Evolutionary conservation across 257 asterid genomes (phyloP).

Genomic region (Przewalskia tangutica): DNA sequence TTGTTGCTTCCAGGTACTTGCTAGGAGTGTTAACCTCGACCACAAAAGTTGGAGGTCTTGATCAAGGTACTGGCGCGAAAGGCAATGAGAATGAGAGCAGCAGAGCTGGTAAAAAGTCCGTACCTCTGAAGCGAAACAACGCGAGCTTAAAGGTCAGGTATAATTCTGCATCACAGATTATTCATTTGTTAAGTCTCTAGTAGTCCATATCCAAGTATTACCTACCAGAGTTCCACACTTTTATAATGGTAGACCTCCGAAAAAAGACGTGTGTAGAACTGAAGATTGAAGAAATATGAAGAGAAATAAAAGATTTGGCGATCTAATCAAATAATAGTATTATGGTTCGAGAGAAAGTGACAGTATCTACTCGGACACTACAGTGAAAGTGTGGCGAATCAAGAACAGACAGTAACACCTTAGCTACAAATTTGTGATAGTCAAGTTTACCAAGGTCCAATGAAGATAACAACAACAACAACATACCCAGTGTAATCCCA

Average conservation of each 20-base stretch:
- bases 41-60: constrained; percentile 29
- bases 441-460: background rate
- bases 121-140: constrained; percentile 30
- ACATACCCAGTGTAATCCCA: too few species aligned
- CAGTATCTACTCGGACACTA: too few species aligned
- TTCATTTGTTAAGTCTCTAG: background rate
- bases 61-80: constrained; percentile 12
- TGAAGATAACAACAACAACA: background rate
- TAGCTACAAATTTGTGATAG: background rate
- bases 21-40: constrained; percentile 45
- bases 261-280: too few species aligned
- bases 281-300: too few species aligned
- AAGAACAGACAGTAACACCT: background rate
- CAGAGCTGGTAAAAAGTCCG: constrained; percentile 23
- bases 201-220: background rate
- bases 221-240: background rate
- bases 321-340: too few species aligned
- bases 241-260: too few species aligned
- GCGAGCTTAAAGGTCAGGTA: constrained; percentile 64
- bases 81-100: constrained; percentile 23
- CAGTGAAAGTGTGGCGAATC: too few species aligned
- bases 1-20: constrained; percentile 75
- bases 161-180: background rate
- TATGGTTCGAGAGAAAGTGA: too few species aligned
- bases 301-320: too few species aligned